phyloP scores from a whole-genome alignment of 768 basidiomycete species.

The Rhizopogon sp. region DNA sequence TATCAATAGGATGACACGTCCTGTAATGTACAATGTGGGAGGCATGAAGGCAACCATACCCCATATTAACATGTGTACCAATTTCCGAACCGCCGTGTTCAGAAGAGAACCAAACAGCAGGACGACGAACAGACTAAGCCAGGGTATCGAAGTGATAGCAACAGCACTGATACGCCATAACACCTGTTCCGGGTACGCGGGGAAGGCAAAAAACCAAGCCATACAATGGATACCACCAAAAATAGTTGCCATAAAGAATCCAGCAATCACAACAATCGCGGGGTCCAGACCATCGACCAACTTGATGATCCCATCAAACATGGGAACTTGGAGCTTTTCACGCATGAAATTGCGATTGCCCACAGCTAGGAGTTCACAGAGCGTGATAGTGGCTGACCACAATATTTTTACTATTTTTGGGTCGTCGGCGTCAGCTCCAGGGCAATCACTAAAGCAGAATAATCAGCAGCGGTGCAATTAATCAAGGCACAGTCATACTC shows the following conservation, averaged over 20 bases:
- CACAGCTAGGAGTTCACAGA: too few species aligned
- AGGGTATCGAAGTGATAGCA: slow-evolving; percentile 3
- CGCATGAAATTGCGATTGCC: too few species aligned
- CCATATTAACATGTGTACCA: too few species aligned
- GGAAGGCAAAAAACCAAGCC: slow-evolving; percentile 19
- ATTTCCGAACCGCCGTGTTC: too few species aligned
- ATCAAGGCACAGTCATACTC: neutral
- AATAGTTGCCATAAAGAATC: slow-evolving; percentile 4
- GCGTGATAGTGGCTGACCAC: too few species aligned
- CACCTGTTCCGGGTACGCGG: slow-evolving; percentile 9
- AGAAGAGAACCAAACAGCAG: too few species aligned
- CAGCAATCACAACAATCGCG: neutral
- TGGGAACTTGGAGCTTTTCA: neutral
- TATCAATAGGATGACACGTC: neutral
- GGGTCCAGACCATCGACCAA: neutral
- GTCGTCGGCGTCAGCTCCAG: too few species aligned
- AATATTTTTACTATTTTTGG: too few species aligned
- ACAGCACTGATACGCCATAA: slow-evolving; percentile 18
- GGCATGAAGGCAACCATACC: too few species aligned
- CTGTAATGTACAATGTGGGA: neutral
- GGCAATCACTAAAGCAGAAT: neutral
- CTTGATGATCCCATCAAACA: neutral
- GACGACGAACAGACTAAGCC: too few species aligned
- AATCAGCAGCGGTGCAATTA: neutral
- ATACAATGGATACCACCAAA: slow-evolving; percentile 25